Percentiles rank a stretch among this genome's conserved stretches.
phyloP scores from a whole-genome alignment of 306 rosid genomes.

The Rosa persica region DNA sequence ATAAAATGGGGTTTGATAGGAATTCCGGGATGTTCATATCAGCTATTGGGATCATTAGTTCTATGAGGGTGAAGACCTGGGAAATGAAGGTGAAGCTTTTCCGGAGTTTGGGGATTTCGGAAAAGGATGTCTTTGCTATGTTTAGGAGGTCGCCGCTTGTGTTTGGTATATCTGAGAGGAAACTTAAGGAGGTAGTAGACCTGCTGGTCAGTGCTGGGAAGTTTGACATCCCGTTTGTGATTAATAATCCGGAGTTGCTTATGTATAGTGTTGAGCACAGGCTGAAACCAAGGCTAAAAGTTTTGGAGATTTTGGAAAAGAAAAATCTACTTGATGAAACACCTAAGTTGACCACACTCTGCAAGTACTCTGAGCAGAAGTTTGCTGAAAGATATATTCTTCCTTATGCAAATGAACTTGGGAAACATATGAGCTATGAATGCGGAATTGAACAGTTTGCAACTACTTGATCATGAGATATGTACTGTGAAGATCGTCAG shows the following conservation, averaged over 20 bases:
- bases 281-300: slow-evolving; percentile 28
- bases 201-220: slow-evolving; percentile 20
- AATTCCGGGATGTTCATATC: slow-evolving; percentile 31
- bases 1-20: slow-evolving; percentile 36
- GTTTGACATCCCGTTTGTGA: slow-evolving; percentile 23
- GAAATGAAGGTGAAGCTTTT: slow-evolving; percentile 32
- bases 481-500: background rate
- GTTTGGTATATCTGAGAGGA: slow-evolving; percentile 27
- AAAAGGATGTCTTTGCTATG: slow-evolving; percentile 18
- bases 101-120: slow-evolving; percentile 27
- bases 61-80: slow-evolving; percentile 34
- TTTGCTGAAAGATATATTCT: slow-evolving; percentile 24
- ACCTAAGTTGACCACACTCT: slow-evolving; percentile 21
- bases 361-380: slow-evolving; percentile 8
- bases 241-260: slow-evolving; percentile 28
- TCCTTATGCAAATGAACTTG: slow-evolving; percentile 27
- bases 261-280: slow-evolving; percentile 27
- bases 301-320: slow-evolving; percentile 23
- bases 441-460: background rate
- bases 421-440: background rate
- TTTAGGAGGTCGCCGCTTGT: slow-evolving; percentile 31
- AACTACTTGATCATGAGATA: background rate
- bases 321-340: slow-evolving; percentile 14
- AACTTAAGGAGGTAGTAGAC: slow-evolving; percentile 23
- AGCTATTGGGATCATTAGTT: slow-evolving; percentile 31